These are phyloP conservation scores for Capsicum chinense DNA, from an alignment of 257 asterid species.

Conservation along the genomic window DNA sequence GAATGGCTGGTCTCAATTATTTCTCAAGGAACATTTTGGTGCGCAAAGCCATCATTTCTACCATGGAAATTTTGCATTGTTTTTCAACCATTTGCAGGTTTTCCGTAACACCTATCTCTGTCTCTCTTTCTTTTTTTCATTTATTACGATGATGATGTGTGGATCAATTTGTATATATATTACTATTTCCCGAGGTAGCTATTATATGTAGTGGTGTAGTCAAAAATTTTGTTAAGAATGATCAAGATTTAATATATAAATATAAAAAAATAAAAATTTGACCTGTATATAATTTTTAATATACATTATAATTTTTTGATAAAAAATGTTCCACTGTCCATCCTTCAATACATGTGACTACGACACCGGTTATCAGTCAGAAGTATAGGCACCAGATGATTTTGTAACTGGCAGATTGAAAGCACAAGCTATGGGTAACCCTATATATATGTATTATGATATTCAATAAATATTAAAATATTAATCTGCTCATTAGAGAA, in stretches of 20 bases:
- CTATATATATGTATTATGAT: no score
- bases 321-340: no score
- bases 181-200: neutral
- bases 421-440: neutral
- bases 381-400: neutral
- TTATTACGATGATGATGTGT: neutral
- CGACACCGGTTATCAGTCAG: no score
- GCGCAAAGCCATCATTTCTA: slow-evolving; percentile 30
- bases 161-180: neutral
- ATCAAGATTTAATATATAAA: no score
- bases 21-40: neutral
- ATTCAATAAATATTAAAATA: neutral
- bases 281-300: no score
- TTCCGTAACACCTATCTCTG: slow-evolving; percentile 13
- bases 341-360: no score
- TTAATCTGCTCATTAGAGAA: neutral
- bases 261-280: no score
- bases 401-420: neutral
- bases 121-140: neutral
- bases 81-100: slow-evolving; percentile 16
- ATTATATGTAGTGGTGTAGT: no score
- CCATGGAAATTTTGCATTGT: neutral
- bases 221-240: no score
- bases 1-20: slow-evolving; percentile 22
- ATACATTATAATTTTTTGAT: no score